These are phyloP conservation scores for Sabuloglossum arenarium DNA, from an alignment of 495 filamentous ascomycete species.

Conservation along the genomic window DNA sequence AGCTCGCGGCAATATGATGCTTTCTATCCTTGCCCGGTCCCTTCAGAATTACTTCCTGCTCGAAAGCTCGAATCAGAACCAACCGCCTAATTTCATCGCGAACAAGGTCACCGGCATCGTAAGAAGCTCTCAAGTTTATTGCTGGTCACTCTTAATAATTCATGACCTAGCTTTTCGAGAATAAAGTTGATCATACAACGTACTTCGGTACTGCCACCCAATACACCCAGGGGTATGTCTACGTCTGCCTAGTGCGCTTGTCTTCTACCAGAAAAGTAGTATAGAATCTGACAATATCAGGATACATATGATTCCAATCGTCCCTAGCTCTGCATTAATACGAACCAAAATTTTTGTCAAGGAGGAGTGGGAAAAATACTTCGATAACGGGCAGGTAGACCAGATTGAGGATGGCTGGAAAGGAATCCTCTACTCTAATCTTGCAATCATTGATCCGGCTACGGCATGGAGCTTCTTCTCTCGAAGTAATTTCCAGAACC, in stretches of 20 bases:
- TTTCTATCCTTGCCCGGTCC: slow-evolving; percentile 47
- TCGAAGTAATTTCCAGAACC: slow-evolving; percentile 37
- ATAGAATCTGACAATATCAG: slow-evolving; percentile 14
- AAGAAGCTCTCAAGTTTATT: slow-evolving; percentile 8
- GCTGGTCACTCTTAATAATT: neutral
- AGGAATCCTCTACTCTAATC: slow-evolving; percentile 66
- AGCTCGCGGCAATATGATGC: slow-evolving; percentile 68
- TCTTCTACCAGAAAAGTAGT: neutral
- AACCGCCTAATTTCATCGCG: slow-evolving; percentile 53
- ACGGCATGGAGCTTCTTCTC: slow-evolving; percentile 58
- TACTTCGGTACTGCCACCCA: slow-evolving; percentile 72
- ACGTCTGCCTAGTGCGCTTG: neutral
- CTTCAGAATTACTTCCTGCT: slow-evolving; percentile 70
- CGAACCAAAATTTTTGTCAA: slow-evolving; percentile 47
- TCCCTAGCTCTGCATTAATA: slow-evolving; percentile 46
- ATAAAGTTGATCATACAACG: slow-evolving; percentile 88
- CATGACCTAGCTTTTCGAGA: slow-evolving; percentile 56
- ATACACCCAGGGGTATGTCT: slow-evolving; percentile 55
- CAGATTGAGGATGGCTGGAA: slow-evolving; percentile 56
- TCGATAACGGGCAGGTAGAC: slow-evolving; percentile 37
- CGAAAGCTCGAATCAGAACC: slow-evolving; percentile 42
- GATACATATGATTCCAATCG: slow-evolving; percentile 90
- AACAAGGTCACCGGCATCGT: slow-evolving; percentile 84
- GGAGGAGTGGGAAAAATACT: slow-evolving; percentile 75
- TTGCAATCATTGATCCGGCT: slow-evolving; percentile 53